These are phyloP conservation scores for Trichoderma pleuroti DNA, from an alignment of 2,329 filamentous ascomycete species.

Conservation along the genomic window DNA sequence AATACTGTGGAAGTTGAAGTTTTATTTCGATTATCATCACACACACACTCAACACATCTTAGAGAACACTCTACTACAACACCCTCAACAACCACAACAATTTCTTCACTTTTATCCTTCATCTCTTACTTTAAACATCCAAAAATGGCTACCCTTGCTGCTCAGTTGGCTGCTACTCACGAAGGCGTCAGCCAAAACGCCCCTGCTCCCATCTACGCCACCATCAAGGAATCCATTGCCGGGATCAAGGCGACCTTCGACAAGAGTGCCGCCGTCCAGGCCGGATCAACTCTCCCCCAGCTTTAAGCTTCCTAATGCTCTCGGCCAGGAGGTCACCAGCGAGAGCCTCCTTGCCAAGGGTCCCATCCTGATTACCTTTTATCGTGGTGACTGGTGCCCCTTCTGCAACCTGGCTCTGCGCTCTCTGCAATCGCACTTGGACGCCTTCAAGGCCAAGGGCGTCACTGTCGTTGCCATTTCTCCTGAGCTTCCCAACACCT, in stretches of 20 bases:
- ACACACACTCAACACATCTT: not conserved
- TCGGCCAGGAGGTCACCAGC: not conserved
- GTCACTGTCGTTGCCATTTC: constrained; percentile 6
- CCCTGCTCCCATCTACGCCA: not conserved
- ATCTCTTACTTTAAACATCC: not conserved
- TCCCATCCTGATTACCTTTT: constrained; percentile 2
- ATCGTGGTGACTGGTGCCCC: constrained; percentile 7
- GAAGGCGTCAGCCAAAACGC: not conserved
- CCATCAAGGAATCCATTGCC: not conserved
- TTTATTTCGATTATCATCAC: not conserved
- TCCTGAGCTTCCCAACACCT: constrained; percentile 1
- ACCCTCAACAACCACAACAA: not conserved
- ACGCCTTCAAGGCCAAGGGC: not conserved
- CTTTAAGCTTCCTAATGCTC: constrained; percentile 2
- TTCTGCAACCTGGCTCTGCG: constrained; percentile 6
- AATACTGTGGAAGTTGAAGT: not conserved
- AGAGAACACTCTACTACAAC: not conserved
- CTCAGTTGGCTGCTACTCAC: not conserved
- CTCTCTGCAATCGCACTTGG: not conserved
- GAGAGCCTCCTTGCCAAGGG: constrained; percentile 5
- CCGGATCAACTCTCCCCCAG: not conserved
- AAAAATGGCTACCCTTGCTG: not conserved
- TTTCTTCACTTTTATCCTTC: not conserved
- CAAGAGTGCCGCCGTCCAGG: not conserved
- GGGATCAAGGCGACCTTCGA: not conserved